phyloP scores from a whole-genome alignment of 768 basidiomycete species.

The Leccinellum rugosiceps region DNA sequence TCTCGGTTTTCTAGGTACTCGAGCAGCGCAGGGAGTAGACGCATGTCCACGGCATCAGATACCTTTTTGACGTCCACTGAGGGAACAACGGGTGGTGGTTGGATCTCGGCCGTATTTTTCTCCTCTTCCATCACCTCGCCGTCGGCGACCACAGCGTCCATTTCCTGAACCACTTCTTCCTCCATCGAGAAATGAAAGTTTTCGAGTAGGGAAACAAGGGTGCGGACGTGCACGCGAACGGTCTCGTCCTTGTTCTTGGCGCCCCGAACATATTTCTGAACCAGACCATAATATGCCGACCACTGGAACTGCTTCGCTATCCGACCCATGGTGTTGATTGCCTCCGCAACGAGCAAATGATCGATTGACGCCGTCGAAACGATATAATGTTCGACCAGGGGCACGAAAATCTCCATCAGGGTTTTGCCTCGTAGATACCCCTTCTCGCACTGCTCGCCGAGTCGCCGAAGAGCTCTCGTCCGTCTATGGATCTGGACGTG shows the following conservation, averaged over 20 bases:
- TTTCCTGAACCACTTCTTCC: slow-evolving; percentile 48
- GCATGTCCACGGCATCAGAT: slow-evolving; percentile 70
- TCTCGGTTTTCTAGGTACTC: slow-evolving; percentile 81
- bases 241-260: slow-evolving; percentile 42
- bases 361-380: slow-evolving; percentile 38
- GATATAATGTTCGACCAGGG: slow-evolving; percentile 82
- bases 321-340: slow-evolving; percentile 73
- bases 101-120: slow-evolving; percentile 14
- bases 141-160: slow-evolving; percentile 30
- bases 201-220: slow-evolving; percentile 80
- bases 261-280: slow-evolving; percentile 77
- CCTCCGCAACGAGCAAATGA: slow-evolving; percentile 88
- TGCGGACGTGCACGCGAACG: slow-evolving; percentile 65
- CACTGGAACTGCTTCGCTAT: slow-evolving; percentile 77
- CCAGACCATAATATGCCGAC: slow-evolving; percentile 76
- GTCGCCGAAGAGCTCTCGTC: slow-evolving; percentile 78
- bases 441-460: slow-evolving; percentile 72
- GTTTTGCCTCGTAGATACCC: slow-evolving; percentile 65
- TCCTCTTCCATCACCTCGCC: slow-evolving; percentile 29
- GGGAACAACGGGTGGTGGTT: neutral
- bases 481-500: slow-evolving; percentile 93
- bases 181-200: slow-evolving; percentile 84
- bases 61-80: slow-evolving; percentile 39
- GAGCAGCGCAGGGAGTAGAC: slow-evolving; percentile 77
- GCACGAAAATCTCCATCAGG: slow-evolving; percentile 80